Conservation (phyloP, 2,329 filamentous ascomycete species). For the Fusarium sp. region DNA sequence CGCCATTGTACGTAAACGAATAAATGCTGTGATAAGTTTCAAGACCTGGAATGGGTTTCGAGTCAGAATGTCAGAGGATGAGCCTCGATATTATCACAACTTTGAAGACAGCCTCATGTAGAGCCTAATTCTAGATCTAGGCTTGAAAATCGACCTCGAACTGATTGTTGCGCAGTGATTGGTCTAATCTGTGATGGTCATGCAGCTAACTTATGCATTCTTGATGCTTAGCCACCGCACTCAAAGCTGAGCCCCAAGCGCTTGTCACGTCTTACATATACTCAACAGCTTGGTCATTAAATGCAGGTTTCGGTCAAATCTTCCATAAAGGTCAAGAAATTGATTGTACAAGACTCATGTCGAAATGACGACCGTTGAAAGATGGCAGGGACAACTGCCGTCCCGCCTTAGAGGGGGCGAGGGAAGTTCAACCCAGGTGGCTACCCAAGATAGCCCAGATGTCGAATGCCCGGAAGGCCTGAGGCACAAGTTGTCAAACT, state of each 20-base stretch:
- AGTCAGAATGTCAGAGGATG: no score
- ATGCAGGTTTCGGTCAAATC: rapidly evolving
- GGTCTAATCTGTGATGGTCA: background rate
- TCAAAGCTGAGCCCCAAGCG: background rate
- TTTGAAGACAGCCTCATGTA: background rate
- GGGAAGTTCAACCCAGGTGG: background rate
- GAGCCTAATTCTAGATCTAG: background rate
- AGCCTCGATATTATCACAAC: background rate
- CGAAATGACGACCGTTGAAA: background rate
- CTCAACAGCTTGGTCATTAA: background rate
- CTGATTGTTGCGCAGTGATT: background rate
- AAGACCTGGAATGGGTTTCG: background rate
- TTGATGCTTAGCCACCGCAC: background rate
- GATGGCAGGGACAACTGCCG: background rate
- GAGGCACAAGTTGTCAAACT: background rate
- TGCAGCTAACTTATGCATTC: background rate
- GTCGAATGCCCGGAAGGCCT: background rate
- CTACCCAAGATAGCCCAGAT: background rate
- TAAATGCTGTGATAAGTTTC: background rate
- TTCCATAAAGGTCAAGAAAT: background rate
- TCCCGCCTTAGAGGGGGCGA: background rate
- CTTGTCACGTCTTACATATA: background rate
- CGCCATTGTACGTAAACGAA: background rate
- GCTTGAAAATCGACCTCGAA: background rate
- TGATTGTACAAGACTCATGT: background rate